phyloP scores from a whole-genome alignment of 2,329 filamentous ascomycete genomes.

The Alternaria arbusti region DNA sequence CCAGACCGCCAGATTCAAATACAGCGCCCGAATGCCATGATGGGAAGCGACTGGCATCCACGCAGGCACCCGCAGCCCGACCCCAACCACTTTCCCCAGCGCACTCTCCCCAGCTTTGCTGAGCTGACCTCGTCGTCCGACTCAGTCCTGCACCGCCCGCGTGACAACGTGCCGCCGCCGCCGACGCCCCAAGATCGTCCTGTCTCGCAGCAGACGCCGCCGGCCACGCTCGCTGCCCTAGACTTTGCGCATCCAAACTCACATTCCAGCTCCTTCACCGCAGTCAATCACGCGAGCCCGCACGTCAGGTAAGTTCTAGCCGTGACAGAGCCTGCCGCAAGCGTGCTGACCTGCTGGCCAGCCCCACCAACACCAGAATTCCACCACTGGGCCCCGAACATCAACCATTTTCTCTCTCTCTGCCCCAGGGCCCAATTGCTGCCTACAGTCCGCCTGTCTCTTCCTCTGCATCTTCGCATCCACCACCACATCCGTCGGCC shows the following conservation, averaged over 20 bases:
- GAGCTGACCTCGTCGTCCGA: constrained; percentile 29
- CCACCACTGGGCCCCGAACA: constrained; percentile 11
- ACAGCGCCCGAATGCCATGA: constrained; percentile 15
- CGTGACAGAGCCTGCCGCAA: not conserved
- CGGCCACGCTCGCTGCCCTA: not conserved
- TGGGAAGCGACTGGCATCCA: constrained; percentile 23
- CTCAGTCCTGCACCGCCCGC: constrained; percentile 23
- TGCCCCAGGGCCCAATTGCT: constrained; percentile 8
- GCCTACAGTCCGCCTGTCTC: constrained; percentile 12
- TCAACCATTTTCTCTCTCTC: constrained; percentile 7
- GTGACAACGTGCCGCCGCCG: constrained; percentile 13
- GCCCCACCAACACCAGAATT: constrained; percentile 16
- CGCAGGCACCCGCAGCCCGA: constrained; percentile 15
- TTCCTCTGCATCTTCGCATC: constrained; percentile 14
- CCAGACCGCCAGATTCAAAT: constrained; percentile 4
- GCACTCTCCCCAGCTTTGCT: constrained; percentile 31
- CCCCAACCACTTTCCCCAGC: constrained; percentile 14
- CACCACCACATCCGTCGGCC: constrained; percentile 6
- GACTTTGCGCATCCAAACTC: constrained; percentile 6
- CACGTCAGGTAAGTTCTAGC: constrained; percentile 20
- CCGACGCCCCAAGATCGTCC: constrained; percentile 6
- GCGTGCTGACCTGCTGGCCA: constrained; percentile 15
- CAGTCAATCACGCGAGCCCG: constrained; percentile 23
- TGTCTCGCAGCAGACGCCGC: constrained; percentile 10
- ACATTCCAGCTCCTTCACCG: constrained; percentile 11